These are phyloP conservation scores for Diospyros lotus DNA, from an alignment of 148 eudicot species.

Conservation along the genomic window DNA sequence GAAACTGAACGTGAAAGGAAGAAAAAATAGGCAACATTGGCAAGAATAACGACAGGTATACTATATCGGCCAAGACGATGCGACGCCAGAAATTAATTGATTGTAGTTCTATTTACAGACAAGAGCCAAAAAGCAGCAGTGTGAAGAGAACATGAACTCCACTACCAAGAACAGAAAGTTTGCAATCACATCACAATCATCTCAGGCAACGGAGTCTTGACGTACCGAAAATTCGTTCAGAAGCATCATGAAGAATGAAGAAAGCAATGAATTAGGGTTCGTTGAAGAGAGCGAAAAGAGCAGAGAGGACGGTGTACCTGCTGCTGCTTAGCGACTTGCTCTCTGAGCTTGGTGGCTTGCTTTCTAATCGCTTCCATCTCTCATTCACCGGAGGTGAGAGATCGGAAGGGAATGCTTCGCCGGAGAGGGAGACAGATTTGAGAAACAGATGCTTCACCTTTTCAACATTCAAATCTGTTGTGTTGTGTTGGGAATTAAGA, in stretches of 20 bases:
- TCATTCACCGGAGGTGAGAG: not conserved
- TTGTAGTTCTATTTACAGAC: too few relatives aligned
- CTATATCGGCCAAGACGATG: too few relatives aligned
- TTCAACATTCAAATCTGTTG: not conserved
- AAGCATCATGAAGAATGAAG: not conserved
- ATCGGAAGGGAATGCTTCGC: not conserved
- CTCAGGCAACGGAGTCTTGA: not conserved
- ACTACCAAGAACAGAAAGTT: not conserved
- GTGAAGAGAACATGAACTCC: too few relatives aligned
- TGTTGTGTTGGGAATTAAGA: not conserved
- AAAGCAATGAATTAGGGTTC: slow-evolving; percentile 14
- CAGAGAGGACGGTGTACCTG: slow-evolving; percentile 19
- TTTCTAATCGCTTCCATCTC: slow-evolving; percentile 54
- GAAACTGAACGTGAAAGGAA: too few relatives aligned
- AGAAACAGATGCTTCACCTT: not conserved
- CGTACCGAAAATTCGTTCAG: not conserved
- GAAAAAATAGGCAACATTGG: too few relatives aligned
- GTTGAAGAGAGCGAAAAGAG: not conserved
- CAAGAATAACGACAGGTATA: too few relatives aligned
- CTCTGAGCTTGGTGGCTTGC: slow-evolving; percentile 54
- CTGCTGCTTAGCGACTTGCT: slow-evolving; percentile 55
- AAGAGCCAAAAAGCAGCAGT: too few relatives aligned
- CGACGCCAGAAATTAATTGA: too few relatives aligned
- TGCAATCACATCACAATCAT: not conserved
- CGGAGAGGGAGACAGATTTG: not conserved